Percentiles rank a stretch among this genome's conserved stretches.
Evolutionary conservation across 495 filamentous ascomycete genomes (phyloP).

Genomic region (Rhypophila decipiens): DNA sequence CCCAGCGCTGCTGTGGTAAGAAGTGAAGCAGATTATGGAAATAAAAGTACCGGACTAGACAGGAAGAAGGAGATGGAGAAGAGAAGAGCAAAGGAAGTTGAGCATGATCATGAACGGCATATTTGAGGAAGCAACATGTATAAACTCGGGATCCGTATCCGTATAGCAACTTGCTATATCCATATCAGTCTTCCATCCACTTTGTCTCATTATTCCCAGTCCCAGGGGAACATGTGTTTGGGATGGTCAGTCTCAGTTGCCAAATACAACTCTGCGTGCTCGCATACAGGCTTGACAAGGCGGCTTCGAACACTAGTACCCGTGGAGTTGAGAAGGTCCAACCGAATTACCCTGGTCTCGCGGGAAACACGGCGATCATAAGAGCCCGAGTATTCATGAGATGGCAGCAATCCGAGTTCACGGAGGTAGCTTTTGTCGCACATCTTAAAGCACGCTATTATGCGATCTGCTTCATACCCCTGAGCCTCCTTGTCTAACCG

Average conservation of each 20-base stretch:
- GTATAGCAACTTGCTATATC: no score
- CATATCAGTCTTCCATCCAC: no score
- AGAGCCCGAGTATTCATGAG: background rate
- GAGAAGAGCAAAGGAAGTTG: no score
- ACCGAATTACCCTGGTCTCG: background rate
- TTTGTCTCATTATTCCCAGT: no score
- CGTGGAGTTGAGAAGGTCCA: background rate
- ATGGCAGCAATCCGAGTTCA: background rate
- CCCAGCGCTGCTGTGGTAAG: slow-evolving; percentile 23
- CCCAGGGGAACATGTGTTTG: no score
- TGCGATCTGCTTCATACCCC: slow-evolving; percentile 1
- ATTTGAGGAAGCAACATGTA: no score
- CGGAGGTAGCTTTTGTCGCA: background rate
- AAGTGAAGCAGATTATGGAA: background rate
- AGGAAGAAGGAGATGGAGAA: background rate
- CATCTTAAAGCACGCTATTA: background rate
- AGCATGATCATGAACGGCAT: no score
- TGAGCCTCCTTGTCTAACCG: background rate
- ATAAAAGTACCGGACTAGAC: background rate
- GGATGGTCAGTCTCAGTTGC: no score
- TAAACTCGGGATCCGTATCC: no score
- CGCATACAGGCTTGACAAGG: no score
- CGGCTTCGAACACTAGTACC: no score
- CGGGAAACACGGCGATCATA: background rate
- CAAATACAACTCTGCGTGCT: no score